phyloP scores from a whole-genome alignment of 1,284 basidiomycete species.

The Fomitopsis pinicola region DNA sequence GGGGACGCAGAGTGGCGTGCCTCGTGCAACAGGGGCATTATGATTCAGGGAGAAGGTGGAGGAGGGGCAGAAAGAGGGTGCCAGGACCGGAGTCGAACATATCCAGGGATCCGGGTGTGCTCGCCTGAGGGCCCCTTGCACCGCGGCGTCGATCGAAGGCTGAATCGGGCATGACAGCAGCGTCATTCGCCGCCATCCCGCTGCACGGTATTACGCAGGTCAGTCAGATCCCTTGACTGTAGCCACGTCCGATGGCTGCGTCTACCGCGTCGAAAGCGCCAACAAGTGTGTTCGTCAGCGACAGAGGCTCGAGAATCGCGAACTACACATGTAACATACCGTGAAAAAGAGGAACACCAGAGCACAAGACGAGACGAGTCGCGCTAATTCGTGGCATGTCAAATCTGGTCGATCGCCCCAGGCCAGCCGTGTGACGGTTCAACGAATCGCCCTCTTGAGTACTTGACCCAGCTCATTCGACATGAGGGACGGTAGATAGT shows the following conservation, averaged over 20 bases:
- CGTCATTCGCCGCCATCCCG: not conserved
- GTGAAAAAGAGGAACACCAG: not conserved
- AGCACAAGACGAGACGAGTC: too few relatives aligned
- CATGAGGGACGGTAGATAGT: too few relatives aligned
- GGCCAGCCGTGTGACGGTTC: too few relatives aligned
- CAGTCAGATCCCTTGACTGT: not conserved
- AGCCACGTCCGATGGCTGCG: not conserved
- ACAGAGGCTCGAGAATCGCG: not conserved
- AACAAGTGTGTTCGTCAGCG: not conserved
- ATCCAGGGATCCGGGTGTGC: not conserved
- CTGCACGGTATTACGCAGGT: not conserved
- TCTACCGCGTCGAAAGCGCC: not conserved
- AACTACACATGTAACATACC: not conserved
- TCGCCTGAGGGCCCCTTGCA: not conserved
- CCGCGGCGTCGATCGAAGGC: not conserved
- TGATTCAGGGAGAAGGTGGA: not conserved
- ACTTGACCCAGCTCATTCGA: too few relatives aligned
- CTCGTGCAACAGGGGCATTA: slow-evolving; percentile 1
- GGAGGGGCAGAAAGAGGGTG: not conserved
- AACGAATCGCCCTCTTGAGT: too few relatives aligned
- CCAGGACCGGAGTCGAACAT: slow-evolving; percentile 5
- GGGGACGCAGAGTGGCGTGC: slow-evolving; percentile 1
- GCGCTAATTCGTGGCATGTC: too few relatives aligned
- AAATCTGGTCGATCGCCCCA: too few relatives aligned
- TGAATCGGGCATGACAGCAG: not conserved